These are phyloP conservation scores for Xerophyta viscosa DNA, from an alignment of 106 monocot genomes.

Conservation along the genomic window DNA sequence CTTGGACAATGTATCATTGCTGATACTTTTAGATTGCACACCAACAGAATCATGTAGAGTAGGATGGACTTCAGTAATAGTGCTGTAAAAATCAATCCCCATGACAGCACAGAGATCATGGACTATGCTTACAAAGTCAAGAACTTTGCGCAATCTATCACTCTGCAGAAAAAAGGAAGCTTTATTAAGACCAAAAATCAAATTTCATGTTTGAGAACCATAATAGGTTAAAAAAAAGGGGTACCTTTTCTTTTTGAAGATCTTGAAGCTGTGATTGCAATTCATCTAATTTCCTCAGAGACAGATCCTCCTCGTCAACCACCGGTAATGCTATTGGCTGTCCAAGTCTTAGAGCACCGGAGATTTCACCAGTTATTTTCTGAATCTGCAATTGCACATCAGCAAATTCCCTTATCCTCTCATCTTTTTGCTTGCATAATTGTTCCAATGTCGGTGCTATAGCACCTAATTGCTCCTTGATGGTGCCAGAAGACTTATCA, in stretches of 20 bases:
- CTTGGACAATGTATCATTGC: conserved; percentile 72
- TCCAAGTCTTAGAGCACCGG: conserved; percentile 33
- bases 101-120: conserved; percentile 89
- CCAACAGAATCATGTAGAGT: conserved; percentile 65
- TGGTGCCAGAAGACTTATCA: conserved; percentile 80
- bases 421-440: conserved; percentile 63
- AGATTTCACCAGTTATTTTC: conserved; percentile 55
- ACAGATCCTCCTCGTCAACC: conserved; percentile 80
- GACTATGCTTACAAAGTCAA: conserved; percentile 73
- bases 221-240: no score
- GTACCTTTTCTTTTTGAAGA: conserved; percentile 95
- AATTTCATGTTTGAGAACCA: background rate
- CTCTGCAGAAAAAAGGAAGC: conserved; percentile 40
- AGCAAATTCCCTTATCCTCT: conserved; percentile 69
- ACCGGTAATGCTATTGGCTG: conserved; percentile 29
- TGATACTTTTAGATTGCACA: conserved; percentile 82
- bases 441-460: conserved; percentile 69
- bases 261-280: conserved; percentile 74
- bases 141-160: conserved; percentile 73
- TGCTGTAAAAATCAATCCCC: conserved; percentile 82
- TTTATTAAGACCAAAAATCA: background rate
- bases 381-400: conserved; percentile 70
- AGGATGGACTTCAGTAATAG: conserved; percentile 79
- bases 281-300: conserved; percentile 66
- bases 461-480: conserved; percentile 86